These are phyloP conservation scores for Pseudonectria buxi DNA, from an alignment of 2,329 filamentous ascomycete genomes.

Conservation along the genomic window DNA sequence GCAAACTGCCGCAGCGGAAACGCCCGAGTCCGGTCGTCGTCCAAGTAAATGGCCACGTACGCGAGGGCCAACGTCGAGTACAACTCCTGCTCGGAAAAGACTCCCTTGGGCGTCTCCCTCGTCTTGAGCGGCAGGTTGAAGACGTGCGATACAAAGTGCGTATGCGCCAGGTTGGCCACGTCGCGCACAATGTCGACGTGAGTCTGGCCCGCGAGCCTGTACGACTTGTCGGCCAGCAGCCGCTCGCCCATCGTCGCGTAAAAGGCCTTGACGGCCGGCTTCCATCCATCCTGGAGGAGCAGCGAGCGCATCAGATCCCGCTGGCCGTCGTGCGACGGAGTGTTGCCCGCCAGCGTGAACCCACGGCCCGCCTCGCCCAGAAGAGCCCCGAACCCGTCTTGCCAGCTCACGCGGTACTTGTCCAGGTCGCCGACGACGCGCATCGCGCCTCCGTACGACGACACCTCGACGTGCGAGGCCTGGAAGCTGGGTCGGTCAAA, in stretches of 20 bases:
- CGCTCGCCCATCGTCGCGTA: constrained; percentile 56
- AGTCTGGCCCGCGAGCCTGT: constrained; percentile 44
- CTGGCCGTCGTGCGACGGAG: constrained; percentile 40
- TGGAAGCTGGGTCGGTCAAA: constrained; percentile 55
- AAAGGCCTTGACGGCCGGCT: constrained; percentile 56
- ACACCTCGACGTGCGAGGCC: constrained; percentile 47
- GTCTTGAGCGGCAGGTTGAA: constrained; percentile 65
- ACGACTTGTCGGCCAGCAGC: constrained; percentile 59
- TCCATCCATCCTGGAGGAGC: constrained; percentile 57
- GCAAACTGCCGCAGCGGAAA: constrained; percentile 57
- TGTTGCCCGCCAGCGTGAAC: constrained; percentile 51
- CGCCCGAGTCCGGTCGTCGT: constrained; percentile 59
- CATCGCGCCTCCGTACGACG: constrained; percentile 54
- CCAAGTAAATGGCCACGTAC: constrained; percentile 59
- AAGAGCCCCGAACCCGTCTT: constrained; percentile 54
- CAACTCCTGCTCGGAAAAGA: constrained; percentile 48
- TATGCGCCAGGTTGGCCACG: constrained; percentile 60
- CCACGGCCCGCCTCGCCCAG: constrained; percentile 48
- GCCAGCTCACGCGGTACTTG: constrained; percentile 61
- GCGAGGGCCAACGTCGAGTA: constrained; percentile 59
- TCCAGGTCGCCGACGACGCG: constrained; percentile 53
- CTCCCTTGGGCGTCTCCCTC: constrained; percentile 49
- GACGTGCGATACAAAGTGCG: constrained; percentile 54
- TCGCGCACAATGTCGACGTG: constrained; percentile 68
- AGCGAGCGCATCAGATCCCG: constrained; percentile 48